These are phyloP conservation scores for Trichoderma sp. DNA, from an alignment of 2,329 filamentous ascomycete genomes.

Conservation along the genomic window DNA sequence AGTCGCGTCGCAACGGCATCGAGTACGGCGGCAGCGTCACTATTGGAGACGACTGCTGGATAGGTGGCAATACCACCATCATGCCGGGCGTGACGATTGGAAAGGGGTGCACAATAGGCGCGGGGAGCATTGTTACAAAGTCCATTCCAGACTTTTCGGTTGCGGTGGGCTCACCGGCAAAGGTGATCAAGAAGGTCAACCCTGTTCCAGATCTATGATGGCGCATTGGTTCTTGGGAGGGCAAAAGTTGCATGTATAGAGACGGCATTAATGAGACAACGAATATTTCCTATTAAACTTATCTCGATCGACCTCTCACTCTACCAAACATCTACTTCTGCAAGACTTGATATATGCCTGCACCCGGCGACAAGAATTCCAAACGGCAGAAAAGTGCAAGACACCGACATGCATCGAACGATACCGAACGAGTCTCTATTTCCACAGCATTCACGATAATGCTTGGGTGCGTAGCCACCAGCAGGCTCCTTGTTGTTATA, in stretches of 20 bases:
- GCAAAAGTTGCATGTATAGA: constrained; percentile 2
- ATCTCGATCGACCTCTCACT: background rate
- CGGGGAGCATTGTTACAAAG: constrained; percentile 53
- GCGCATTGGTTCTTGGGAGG: background rate
- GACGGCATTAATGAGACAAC: constrained; percentile 18
- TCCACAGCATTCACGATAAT: background rate
- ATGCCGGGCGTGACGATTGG: constrained; percentile 57
- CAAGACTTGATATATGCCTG: background rate
- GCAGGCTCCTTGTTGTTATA: background rate
- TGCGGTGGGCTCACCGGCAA: constrained; percentile 51
- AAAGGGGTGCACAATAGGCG: constrained; percentile 53
- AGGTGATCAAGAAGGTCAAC: constrained; percentile 50
- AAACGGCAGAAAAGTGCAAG: background rate
- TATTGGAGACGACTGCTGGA: constrained; percentile 59
- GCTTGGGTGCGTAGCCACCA: background rate
- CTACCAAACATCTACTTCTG: background rate
- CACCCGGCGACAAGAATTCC: background rate
- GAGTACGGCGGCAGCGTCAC: constrained; percentile 50
- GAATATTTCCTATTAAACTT: background rate
- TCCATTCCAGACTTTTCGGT: constrained; percentile 51
- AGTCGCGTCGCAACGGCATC: constrained; percentile 48
- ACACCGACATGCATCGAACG: background rate
- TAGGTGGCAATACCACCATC: constrained; percentile 52
- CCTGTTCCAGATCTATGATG: constrained; percentile 37
- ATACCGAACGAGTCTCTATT: background rate